phyloP scores from a whole-genome alignment of 2,329 filamentous ascomycete genomes.

The Fusarium anthophilum region DNA sequence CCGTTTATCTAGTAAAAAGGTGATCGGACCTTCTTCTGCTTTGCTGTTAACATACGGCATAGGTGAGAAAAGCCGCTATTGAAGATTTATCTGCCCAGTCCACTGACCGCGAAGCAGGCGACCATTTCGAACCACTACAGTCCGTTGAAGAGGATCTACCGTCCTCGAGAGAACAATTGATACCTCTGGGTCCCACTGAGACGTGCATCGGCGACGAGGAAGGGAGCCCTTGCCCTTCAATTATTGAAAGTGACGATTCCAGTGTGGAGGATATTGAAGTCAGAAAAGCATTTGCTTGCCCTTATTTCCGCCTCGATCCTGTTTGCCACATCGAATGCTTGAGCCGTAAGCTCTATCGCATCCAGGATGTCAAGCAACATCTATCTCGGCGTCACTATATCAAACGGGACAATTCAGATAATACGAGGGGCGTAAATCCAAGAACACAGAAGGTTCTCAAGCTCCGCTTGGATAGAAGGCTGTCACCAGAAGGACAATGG shows the following conservation, averaged over 20 bases:
- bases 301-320: not conserved
- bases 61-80: fast-evolving
- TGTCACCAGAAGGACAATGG: not conserved
- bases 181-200: not conserved
- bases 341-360: not conserved
- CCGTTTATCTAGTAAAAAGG: fast-evolving
- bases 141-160: too few relatives aligned
- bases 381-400: not conserved
- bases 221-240: not conserved
- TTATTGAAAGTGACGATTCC: not conserved
- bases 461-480: not conserved
- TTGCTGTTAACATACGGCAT: fast-evolving
- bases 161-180: fast-evolving
- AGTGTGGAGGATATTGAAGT: not conserved
- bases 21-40: fast-evolving
- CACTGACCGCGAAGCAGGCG: fast-evolving
- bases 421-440: not conserved
- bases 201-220: not conserved
- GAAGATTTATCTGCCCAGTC: fast-evolving
- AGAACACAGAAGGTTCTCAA: not conserved
- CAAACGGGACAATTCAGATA: not conserved
- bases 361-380: not conserved
- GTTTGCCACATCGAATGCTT: not conserved
- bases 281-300: not conserved
- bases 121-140: fast-evolving